Conservation (phyloP, 164 flowering plant species). For the Annona squamosa region DNA sequence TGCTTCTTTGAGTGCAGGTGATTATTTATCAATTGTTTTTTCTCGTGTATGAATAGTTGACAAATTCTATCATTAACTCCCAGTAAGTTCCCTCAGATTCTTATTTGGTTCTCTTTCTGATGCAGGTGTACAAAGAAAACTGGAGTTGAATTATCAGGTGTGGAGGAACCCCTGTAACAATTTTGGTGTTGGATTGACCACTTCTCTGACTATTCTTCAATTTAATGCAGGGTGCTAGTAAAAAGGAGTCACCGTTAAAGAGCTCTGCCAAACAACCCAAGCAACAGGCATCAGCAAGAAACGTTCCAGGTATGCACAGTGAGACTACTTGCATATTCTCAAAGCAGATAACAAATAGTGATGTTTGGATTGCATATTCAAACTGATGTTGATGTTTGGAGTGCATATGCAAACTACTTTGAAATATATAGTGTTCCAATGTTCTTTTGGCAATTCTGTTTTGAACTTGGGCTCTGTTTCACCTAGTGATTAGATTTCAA, state of each 20-base stretch:
- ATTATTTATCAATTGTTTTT: not conserved
- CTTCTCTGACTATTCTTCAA: not conserved
- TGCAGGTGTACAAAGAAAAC: constrained; percentile 37
- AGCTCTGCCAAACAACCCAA: constrained; percentile 26
- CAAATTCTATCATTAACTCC: not conserved
- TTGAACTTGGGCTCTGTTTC: too few species aligned
- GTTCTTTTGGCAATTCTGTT: too few species aligned
- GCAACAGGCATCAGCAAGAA: constrained; percentile 58
- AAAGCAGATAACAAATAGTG: too few species aligned
- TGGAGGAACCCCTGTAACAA: not conserved
- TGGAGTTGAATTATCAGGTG: constrained; percentile 62
- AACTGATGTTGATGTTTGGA: too few species aligned
- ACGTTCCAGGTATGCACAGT: constrained; percentile 36
- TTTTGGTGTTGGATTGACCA: not conserved
- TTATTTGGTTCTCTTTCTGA: not conserved
- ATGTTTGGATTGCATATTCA: too few species aligned
- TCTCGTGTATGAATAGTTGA: not conserved
- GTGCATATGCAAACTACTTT: too few species aligned
- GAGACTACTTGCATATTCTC: too few species aligned
- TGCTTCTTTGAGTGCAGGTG: constrained; percentile 43
- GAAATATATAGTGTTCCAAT: too few species aligned
- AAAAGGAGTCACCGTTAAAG: constrained; percentile 39
- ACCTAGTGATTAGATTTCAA: too few species aligned
- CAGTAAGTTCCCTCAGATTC: not conserved
- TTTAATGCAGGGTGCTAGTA: constrained; percentile 32